Evolutionary conservation across 73 alveolate species (phyloP), one percentile per base, ranked within the genome.

Genomic region (Stentor coeruleus): DNA sequence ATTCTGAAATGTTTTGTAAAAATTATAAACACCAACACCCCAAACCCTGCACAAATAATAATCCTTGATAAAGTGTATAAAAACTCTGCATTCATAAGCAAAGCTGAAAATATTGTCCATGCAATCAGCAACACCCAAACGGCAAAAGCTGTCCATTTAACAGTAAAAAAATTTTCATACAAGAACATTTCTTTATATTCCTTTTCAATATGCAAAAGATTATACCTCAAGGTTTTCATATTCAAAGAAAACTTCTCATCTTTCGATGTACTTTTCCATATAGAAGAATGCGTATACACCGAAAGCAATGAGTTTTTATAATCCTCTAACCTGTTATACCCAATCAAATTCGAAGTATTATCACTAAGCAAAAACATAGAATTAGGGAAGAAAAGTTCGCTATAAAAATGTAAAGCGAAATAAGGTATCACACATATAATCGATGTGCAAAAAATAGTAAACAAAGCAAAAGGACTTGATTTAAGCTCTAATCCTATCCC

Each of bases 91-190:
- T 66, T 2, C 1, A 66, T 20, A 20, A 20, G 37, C 1, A 33
- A 26, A 66, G 37, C 37, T 66, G n/a, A 20, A 33, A 20, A 66
- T 28, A 66, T 31, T 26, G 79, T 66, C 79, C 79, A 66, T 1
- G 33, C 26, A 66, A 66, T 66, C 79, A 66, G 0, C n/a, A 66
- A 11, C 2, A 66, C 42, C 79, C 79, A 66, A 66, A 66, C 33
- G 0, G 37, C 79, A 40, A 20, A 66, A 33, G 11, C 37, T 0
- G 79, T 31, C 33, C n/a, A 20, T 66, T 31, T 66, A 33, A 66
- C 11, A 20, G 33, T 66, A 0, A 33, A 15, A 33, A 20, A 28
- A 33, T 33, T 20, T 31, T 66, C 79, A 14, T 26, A 28, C 0
- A 26, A 28, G 33, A 20, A 66, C 1, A 20, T 20, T 31, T 66